These are phyloP conservation scores for Senna siamea DNA, from an alignment of 306 rosid genomes.

Conservation along the genomic window DNA sequence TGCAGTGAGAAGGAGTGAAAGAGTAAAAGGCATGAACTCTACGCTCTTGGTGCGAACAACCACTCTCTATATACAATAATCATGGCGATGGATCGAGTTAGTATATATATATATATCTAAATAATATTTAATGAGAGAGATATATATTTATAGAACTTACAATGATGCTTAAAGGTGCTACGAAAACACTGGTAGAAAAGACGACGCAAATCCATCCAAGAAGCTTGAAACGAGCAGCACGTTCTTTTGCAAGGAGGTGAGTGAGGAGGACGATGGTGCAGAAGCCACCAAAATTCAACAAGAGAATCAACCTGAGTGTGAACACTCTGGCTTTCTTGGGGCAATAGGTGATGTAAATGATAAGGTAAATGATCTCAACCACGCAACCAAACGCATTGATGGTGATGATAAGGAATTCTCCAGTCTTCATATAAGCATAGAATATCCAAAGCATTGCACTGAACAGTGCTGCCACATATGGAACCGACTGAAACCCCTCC, in stretches of 20 bases:
- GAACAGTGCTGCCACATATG: slow-evolving; percentile 88
- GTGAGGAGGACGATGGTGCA: slow-evolving; percentile 69
- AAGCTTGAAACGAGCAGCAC: slow-evolving; percentile 56
- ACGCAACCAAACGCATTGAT: slow-evolving; percentile 76
- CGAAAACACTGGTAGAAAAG: slow-evolving; percentile 80
- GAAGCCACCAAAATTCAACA: slow-evolving; percentile 72
- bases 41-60: slow-evolving; percentile 96
- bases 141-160: too few species aligned
- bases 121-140: too few species aligned
- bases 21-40: slow-evolving; percentile 87
- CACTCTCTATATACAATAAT: too few species aligned
- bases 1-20: slow-evolving; percentile 83
- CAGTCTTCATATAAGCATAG: slow-evolving; percentile 73
- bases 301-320: slow-evolving; percentile 69
- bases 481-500: slow-evolving; percentile 84
- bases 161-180: slow-evolving; percentile 85
- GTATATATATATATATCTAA: background rate
- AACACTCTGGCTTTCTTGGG: slow-evolving; percentile 72
- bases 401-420: slow-evolving; percentile 75
- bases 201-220: slow-evolving; percentile 89
- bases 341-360: slow-evolving; percentile 67
- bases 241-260: slow-evolving; percentile 62
- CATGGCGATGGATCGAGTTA: too few species aligned
- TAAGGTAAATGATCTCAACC: slow-evolving; percentile 78
- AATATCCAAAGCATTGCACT: slow-evolving; percentile 91